Evolutionary conservation across 805 yeast species (phyloP).

Genomic region (Yarrowia sp.): DNA sequence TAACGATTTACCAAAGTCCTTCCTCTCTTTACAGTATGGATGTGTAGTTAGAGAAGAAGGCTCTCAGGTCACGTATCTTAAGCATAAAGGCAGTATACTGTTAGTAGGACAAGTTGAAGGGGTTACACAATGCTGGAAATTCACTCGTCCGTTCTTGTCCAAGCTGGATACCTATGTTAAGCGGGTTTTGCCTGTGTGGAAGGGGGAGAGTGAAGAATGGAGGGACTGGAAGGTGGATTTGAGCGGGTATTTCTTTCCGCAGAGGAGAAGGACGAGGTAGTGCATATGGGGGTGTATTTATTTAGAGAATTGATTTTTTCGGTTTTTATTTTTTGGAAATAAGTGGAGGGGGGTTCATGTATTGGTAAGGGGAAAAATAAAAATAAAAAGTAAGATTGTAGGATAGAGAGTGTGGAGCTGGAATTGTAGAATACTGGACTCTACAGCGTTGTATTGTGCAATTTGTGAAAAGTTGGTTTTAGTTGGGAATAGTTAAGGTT

Average conservation of each 20-base stretch:
- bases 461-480: no score
- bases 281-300: neutral
- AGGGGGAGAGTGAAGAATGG: neutral
- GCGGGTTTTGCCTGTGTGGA: neutral
- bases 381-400: no score
- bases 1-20: neutral
- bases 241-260: neutral
- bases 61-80: neutral
- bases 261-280: neutral
- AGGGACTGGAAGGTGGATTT: conserved; percentile 2
- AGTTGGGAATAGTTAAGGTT: no score
- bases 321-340: neutral
- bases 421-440: no score
- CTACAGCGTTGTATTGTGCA: no score
- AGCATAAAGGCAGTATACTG: neutral
- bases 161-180: conserved; percentile 4
- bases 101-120: conserved; percentile 10
- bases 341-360: neutral
- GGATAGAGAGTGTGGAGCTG: no score
- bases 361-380: no score
- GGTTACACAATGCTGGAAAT: conserved; percentile 1
- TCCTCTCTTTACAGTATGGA: neutral
- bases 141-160: conserved; percentile 1
- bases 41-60: conserved; percentile 13
- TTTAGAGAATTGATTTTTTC: neutral